Percentiles rank a stretch among this genome's conserved stretches.
Evolutionary conservation across 192 early-diverging fungal species (phyloP).

Genomic region (Backusella psychrophila): DNA sequence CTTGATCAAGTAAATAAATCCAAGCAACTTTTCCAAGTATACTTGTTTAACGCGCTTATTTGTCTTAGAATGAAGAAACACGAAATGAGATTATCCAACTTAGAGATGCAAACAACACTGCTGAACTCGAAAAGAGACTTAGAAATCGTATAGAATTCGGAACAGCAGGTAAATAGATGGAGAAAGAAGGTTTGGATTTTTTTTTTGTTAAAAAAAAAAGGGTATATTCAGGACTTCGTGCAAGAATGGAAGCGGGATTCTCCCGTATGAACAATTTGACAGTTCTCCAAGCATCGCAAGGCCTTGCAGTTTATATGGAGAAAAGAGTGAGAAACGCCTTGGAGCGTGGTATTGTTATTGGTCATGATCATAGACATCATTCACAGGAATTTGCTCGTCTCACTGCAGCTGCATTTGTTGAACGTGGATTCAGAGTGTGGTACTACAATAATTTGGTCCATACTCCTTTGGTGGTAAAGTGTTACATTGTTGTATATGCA

Average conservation of each 20-base stretch:
- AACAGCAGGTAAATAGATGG: constrained; percentile 60
- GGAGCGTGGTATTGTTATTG: constrained; percentile 83
- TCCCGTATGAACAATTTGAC: constrained; percentile 91
- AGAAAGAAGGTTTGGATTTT: background rate
- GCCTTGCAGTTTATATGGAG: constrained; percentile 69
- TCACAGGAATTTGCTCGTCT: constrained; percentile 79
- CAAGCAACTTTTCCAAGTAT: background rate
- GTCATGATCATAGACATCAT: constrained; percentile 93
- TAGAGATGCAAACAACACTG: constrained; percentile 41
- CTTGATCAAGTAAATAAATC: constrained; percentile 46
- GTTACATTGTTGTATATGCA: background rate
- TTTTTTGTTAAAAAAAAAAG: background rate
- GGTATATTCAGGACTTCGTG: constrained; percentile 64
- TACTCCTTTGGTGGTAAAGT: constrained; percentile 73
- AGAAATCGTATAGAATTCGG: constrained; percentile 76
- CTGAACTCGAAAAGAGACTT: constrained; percentile 55
- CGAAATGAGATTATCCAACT: constrained; percentile 57
- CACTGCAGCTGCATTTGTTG: constrained; percentile 81
- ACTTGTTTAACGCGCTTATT: background rate
- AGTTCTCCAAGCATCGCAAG: constrained; percentile 92
- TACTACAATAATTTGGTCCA: constrained; percentile 72
- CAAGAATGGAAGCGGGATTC: constrained; percentile 94
- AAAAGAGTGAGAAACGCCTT: constrained; percentile 53
- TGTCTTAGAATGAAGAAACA: constrained; percentile 56
- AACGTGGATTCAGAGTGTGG: constrained; percentile 77